Evolutionary conservation across 2,329 filamentous ascomycete genomes (phyloP).

Genomic region (Rhinocladiella similis): DNA sequence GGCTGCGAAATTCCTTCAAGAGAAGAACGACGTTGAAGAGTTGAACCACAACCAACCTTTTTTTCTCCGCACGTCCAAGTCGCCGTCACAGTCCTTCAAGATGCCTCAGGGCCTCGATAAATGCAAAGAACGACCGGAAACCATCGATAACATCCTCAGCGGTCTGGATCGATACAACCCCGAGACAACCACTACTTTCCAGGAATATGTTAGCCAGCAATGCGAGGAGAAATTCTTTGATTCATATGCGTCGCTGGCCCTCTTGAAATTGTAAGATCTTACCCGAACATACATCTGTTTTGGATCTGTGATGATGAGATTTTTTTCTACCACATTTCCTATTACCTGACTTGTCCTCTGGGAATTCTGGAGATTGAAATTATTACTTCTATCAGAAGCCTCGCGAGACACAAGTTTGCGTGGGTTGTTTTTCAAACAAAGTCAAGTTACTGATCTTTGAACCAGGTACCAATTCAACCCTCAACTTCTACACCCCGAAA

Average conservation of each 20-base stretch:
- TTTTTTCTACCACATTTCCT: slow-evolving; percentile 81
- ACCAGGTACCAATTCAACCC: slow-evolving; percentile 98
- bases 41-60: not conserved
- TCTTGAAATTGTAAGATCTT: slow-evolving; percentile 85
- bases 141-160: slow-evolving; percentile 91
- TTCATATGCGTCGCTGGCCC: slow-evolving; percentile 92
- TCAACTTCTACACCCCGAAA: slow-evolving; percentile 93
- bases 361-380: slow-evolving; percentile 64
- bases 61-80: not conserved
- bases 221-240: slow-evolving; percentile 95
- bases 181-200: slow-evolving; percentile 88
- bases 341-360: slow-evolving; percentile 77
- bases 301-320: slow-evolving; percentile 69
- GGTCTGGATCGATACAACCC: slow-evolving; percentile 98
- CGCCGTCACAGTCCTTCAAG: slow-evolving; percentile 3
- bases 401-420: not conserved
- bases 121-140: slow-evolving; percentile 85
- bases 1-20: slow-evolving; percentile 16
- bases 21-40: not conserved
- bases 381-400: slow-evolving; percentile 75
- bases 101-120: slow-evolving; percentile 67
- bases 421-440: not conserved
- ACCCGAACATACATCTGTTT: not conserved
- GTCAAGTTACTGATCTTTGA: slow-evolving; percentile 15
- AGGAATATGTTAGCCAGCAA: slow-evolving; percentile 91